Evolutionary conservation across 163 green algal genomes (phyloP).

Genomic region (Smithsoniella earleae): DNA sequence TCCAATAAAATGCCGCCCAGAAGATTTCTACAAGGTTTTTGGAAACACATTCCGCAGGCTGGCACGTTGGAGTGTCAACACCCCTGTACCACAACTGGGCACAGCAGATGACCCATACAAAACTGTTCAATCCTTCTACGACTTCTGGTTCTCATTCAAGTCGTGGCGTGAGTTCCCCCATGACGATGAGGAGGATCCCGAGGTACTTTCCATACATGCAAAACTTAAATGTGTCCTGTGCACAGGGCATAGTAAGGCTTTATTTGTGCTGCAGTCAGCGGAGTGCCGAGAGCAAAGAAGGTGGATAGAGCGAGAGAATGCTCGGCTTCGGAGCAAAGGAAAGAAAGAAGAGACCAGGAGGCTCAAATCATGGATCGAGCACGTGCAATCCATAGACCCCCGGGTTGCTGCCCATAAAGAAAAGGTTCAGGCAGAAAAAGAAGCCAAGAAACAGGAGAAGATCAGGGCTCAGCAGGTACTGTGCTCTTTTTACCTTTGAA

Average conservation of each 20-base stretch:
- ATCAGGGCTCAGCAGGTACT: background rate
- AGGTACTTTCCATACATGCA: background rate
- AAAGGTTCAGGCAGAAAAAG: conserved; percentile 53
- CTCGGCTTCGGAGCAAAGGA: conserved; percentile 77
- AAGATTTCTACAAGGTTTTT: conserved; percentile 94
- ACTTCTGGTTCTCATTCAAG: conserved; percentile 94
- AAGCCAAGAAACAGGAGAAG: conserved; percentile 66
- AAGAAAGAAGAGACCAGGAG: conserved; percentile 82
- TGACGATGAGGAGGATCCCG: conserved; percentile 84
- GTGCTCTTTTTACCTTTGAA: too few relatives aligned
- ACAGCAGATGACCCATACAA: conserved; percentile 47
- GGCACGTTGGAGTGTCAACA: conserved; percentile 60
- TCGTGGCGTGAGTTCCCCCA: conserved; percentile 97
- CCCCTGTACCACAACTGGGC: conserved; percentile 64
- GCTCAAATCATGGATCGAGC: conserved; percentile 81
- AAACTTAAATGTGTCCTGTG: too few relatives aligned
- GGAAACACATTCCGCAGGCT: conserved; percentile 82
- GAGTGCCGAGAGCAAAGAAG: conserved; percentile 75
- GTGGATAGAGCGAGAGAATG: conserved; percentile 86
- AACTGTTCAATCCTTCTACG: conserved; percentile 85
- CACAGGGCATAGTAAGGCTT: too few relatives aligned
- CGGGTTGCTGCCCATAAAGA: conserved; percentile 57
- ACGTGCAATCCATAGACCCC: conserved; percentile 71
- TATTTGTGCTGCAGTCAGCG: conserved; percentile 70
- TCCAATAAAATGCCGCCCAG: conserved; percentile 56